phyloP scores from a whole-genome alignment of 31 red algal species.

The Endocladia muricata region DNA sequence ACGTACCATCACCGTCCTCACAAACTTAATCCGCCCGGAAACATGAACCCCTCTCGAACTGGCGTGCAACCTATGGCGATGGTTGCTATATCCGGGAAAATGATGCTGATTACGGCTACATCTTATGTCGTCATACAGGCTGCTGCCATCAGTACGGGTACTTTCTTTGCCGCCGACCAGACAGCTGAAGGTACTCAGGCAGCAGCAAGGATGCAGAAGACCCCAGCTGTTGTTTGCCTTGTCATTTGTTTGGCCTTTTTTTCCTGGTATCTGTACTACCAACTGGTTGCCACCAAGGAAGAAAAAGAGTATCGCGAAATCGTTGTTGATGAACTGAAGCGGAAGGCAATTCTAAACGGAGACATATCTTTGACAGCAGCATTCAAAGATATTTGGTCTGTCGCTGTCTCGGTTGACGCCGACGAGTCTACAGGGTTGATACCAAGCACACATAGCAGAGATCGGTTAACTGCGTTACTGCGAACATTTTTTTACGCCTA shows the following conservation, averaged over 20 bases:
- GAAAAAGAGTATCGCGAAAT: conserved; percentile 36
- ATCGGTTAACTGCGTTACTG: conserved; percentile 32
- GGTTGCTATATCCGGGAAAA: conserved; percentile 47
- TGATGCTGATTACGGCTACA: conserved; percentile 69
- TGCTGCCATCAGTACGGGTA: conserved; percentile 60
- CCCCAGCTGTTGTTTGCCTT: conserved; percentile 60
- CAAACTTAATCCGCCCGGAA: conserved; percentile 57
- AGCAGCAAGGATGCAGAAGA: conserved; percentile 37
- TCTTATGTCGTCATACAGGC: conserved; percentile 75
- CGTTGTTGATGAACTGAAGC: conserved; percentile 35
- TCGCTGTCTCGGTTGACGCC: conserved; percentile 33
- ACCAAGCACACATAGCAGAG: not conserved
- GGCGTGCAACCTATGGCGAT: conserved; percentile 52
- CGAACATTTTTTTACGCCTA: conserved; percentile 63
- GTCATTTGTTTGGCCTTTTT: conserved; percentile 58
- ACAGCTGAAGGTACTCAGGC: not conserved
- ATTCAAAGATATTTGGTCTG: conserved; percentile 36
- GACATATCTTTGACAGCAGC: conserved; percentile 62
- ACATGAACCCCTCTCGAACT: conserved; percentile 31
- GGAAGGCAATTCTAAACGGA: conserved; percentile 45
- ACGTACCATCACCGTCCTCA: conserved; percentile 42
- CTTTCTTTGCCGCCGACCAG: conserved; percentile 34
- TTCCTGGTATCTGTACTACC: conserved; percentile 58
- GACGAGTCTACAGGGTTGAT: conserved; percentile 49
- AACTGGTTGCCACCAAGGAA: conserved; percentile 23